Evolutionary conservation across 108 stramenopile genomes (phyloP), one percentile per base, ranked within the genome.

Genomic region (Skeletonema potamos): DNA sequence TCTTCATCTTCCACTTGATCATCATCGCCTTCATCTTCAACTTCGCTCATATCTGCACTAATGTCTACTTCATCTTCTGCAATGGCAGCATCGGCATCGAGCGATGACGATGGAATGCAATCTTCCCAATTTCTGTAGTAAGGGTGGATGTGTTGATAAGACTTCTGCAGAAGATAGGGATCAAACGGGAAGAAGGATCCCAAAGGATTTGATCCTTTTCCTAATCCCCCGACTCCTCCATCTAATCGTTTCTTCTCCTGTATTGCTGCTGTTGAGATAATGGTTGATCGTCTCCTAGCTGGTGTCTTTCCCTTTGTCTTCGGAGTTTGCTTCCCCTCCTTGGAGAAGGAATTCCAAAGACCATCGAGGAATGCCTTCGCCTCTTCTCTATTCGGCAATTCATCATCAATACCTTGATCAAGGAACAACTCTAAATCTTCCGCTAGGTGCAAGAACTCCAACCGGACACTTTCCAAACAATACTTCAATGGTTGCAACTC

Each of bases 161-260:
- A 94, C 54, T 82, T 81, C 54, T 90, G 75, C 29, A 99, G 75
- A 20, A 99, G 73, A 66, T 92, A 96, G 8, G 98, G 98, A 79
- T 99, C 98, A 71, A 99, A 99, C 5, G 98, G 98, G 68, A 99
- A 99, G 64, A 96, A 99, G 0, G 96, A 95, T 54, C 96, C 92
- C 33, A 99, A 70, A 8, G 98, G 97, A 84, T 99, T 98, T 9
- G 82, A 90, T 64, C 96, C 97, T 27, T 81, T 70, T 10, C 95
- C 96, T 27, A 97, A 60, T 56, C 92, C 95, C 33, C 95, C 95
- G n/a, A 93, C 91, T 22, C 91, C 92, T 9, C 91, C 92, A 51
- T 73, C 90, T 28, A 86, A 55, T 34, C 92, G 76, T 51, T 81
- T 85, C 62, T 79, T 84, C 41, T 81, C 89, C 39, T 89, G 70